Percentiles rank a stretch among this genome's conserved stretches.
Evolutionary conservation across 2,329 filamentous ascomycete species (phyloP).

Genomic region (Periconia sp.): DNA sequence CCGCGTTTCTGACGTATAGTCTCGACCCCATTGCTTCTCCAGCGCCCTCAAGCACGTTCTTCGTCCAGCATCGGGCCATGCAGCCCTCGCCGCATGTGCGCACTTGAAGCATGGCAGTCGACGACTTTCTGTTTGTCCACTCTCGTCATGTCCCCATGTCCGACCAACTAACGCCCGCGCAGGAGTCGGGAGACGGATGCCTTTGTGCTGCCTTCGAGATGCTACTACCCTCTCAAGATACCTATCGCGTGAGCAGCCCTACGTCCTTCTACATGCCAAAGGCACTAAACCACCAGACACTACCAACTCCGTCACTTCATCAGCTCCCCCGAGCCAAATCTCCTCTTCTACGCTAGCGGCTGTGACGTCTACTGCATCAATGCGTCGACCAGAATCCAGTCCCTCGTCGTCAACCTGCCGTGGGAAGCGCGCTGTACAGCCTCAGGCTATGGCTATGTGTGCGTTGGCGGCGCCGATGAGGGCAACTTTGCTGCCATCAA

Average conservation of each 20-base stretch:
- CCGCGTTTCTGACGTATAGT: slow-evolving; percentile 17
- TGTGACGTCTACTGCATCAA: slow-evolving; percentile 64
- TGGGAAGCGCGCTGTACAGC: slow-evolving; percentile 81
- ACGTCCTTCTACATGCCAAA: neutral
- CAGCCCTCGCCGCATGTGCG: slow-evolving; percentile 26
- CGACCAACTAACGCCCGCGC: slow-evolving; percentile 22
- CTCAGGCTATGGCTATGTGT: slow-evolving; percentile 87
- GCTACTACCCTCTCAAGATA: slow-evolving; percentile 56
- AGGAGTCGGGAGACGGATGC: slow-evolving; percentile 55
- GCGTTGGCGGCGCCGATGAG: slow-evolving; percentile 80
- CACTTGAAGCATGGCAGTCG: slow-evolving; percentile 45
- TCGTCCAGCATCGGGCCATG: slow-evolving; percentile 31
- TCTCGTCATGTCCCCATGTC: neutral
- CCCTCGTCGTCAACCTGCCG: slow-evolving; percentile 73
- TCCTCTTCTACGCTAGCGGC: slow-evolving; percentile 85
- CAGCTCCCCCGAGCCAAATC: slow-evolving; percentile 75
- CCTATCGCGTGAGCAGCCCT: slow-evolving; percentile 51
- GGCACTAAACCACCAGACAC: slow-evolving; percentile 70
- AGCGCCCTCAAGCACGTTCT: no score
- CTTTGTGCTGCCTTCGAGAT: slow-evolving; percentile 52
- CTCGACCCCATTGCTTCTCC: no score
- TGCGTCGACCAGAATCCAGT: slow-evolving; percentile 73
- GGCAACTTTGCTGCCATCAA: slow-evolving; percentile 86
- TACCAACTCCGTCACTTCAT: slow-evolving; percentile 92
- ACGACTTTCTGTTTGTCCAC: slow-evolving; percentile 42